phyloP scores from a whole-genome alignment of 305 asterid species.

The Coffea humblotiana region DNA sequence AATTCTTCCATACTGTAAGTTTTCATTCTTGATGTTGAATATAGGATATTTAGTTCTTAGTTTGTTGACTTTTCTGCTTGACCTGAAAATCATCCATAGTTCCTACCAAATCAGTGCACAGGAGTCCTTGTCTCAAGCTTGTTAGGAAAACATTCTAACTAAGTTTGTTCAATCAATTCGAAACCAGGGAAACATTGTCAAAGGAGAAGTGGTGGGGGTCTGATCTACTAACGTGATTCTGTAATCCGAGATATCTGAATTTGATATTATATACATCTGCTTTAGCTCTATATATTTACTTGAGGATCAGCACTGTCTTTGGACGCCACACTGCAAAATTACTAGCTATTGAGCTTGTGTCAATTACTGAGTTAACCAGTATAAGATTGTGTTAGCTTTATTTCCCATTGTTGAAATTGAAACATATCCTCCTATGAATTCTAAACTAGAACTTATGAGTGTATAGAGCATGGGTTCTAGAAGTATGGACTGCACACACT shows the following conservation, averaged over 20 bases:
- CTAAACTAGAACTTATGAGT: too few species aligned
- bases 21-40: constrained; percentile 26
- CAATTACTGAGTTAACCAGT: too few species aligned
- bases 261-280: background rate
- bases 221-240: background rate
- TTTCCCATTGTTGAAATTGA: too few species aligned
- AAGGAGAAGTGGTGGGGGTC: background rate
- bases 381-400: too few species aligned
- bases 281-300: background rate
- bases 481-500: too few species aligned
- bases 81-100: background rate
- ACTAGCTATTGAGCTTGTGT: too few species aligned
- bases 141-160: background rate
- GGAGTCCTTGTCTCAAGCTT: background rate
- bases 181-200: background rate
- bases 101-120: background rate
- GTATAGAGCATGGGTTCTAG: too few species aligned
- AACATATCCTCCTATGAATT: too few species aligned
- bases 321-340: too few species aligned
- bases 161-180: background rate
- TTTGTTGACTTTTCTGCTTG: constrained; percentile 5
- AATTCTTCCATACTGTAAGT: constrained; percentile 79
- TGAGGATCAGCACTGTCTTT: background rate
- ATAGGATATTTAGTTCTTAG: background rate
- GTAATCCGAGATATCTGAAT: background rate